Conservation (phyloP, 163 green algal genomes). For the Scenedesmus sp. region DNA sequence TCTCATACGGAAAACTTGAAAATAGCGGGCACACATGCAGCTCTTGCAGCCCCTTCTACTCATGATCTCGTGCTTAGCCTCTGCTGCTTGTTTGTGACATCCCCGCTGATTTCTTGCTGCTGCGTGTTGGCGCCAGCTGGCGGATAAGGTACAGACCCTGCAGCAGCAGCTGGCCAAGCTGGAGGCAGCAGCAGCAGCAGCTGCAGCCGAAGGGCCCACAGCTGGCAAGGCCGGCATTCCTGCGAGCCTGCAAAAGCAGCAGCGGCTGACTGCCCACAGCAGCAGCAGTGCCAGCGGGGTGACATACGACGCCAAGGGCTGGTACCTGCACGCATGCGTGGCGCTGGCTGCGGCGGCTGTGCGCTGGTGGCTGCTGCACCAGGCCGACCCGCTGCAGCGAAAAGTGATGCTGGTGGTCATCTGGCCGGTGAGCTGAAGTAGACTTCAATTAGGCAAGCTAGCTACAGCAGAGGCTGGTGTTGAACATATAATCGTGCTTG, state of each 20-base stretch:
- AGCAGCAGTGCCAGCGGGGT: neutral
- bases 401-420: slow-evolving; percentile 44
- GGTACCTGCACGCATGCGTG: slow-evolving; percentile 23
- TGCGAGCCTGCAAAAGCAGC: neutral
- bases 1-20: too few relatives aligned
- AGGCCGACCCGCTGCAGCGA: slow-evolving; percentile 29
- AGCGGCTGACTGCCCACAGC: neutral
- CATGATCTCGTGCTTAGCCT: neutral
- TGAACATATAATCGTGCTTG: too few relatives aligned
- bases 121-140: neutral
- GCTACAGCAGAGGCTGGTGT: neutral
- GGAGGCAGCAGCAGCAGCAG: slow-evolving; percentile 16
- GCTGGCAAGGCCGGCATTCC: neutral
- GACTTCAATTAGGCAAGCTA: neutral
- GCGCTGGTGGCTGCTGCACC: slow-evolving; percentile 38
- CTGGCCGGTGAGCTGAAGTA: slow-evolving; percentile 24
- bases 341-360: neutral
- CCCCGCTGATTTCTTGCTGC: neutral
- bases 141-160: neutral
- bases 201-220: neutral
- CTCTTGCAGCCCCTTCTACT: too few relatives aligned
- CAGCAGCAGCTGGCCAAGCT: slow-evolving; percentile 19
- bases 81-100: neutral
- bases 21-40: too few relatives aligned
- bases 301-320: neutral